These are phyloP conservation scores for Ascochyta pisi DNA, from an alignment of 2,329 filamentous ascomycete species.

Conservation along the genomic window DNA sequence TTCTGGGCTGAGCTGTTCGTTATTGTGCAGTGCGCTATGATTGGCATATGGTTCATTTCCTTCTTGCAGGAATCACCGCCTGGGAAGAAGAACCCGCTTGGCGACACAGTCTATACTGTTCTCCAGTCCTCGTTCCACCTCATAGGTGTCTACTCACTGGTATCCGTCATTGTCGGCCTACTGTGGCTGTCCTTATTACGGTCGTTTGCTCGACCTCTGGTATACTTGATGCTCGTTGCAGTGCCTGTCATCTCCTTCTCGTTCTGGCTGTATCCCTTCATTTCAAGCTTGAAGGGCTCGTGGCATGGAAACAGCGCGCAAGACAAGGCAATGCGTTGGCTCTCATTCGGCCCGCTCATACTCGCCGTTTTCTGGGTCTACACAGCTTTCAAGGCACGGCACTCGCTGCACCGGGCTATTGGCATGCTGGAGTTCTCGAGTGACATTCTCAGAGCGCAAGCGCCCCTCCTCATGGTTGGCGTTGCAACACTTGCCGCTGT, in stretches of 20 bases:
- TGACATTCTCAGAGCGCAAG: constrained; percentile 83
- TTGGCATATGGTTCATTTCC: constrained; percentile 88
- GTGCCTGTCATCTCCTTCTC: constrained; percentile 87
- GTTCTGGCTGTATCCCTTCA: constrained; percentile 89
- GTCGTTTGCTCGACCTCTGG: constrained; percentile 85
- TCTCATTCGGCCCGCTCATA: constrained; percentile 76
- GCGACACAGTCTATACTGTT: constrained; percentile 93
- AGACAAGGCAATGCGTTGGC: constrained; percentile 87
- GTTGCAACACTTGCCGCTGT: constrained; percentile 77
- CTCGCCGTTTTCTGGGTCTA: constrained; percentile 82
- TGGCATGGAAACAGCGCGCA: constrained; percentile 81
- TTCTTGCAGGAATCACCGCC: constrained; percentile 85
- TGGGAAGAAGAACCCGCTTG: constrained; percentile 72
- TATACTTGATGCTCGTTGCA: constrained; percentile 79
- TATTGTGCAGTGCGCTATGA: constrained; percentile 80
- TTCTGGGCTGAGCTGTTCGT: constrained; percentile 93
- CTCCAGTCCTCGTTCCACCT: constrained; percentile 87
- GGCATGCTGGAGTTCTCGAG: constrained; percentile 92
- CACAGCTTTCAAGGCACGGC: constrained; percentile 79
- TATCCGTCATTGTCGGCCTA: constrained; percentile 86
- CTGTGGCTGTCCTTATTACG: constrained; percentile 88
- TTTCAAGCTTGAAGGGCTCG: constrained; percentile 83
- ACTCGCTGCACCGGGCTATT: constrained; percentile 81
- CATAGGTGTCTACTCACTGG: constrained; percentile 86
- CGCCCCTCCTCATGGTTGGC: constrained; percentile 82